Conservation (phyloP, 768 basidiomycete genomes). For the Mycena kentingensis region DNA sequence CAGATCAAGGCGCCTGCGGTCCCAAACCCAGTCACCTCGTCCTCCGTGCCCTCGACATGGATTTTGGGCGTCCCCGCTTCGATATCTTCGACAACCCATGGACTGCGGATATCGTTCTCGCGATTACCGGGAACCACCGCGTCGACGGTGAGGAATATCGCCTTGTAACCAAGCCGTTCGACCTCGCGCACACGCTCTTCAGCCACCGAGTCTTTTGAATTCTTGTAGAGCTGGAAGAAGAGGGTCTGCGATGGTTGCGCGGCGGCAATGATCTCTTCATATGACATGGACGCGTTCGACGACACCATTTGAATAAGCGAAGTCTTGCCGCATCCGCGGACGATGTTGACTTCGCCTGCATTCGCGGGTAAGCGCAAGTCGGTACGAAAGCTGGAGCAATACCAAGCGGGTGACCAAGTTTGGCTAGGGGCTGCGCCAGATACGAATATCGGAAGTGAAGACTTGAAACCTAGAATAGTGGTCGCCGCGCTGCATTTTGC, state of each 20-base stretch:
- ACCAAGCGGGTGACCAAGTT: constrained; percentile 83
- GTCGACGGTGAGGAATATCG: constrained; percentile 91
- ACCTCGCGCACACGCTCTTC: constrained; percentile 71
- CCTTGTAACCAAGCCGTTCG: constrained; percentile 76
- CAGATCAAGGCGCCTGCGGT: constrained; percentile 69
- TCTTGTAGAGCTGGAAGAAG: constrained; percentile 89
- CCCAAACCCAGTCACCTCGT: constrained; percentile 47
- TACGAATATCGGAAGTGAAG: constrained; percentile 80
- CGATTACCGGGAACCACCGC: constrained; percentile 82
- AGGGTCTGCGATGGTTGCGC: constrained; percentile 58
- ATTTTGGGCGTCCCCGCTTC: constrained; percentile 14
- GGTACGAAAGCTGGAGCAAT: constrained; percentile 5
- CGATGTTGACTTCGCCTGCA: constrained; percentile 82
- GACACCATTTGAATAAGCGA: constrained; percentile 87
- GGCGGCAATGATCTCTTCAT: constrained; percentile 59
- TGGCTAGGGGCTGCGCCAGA: constrained; percentile 83
- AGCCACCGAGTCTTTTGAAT: constrained; percentile 65
- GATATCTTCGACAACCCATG: constrained; percentile 41
- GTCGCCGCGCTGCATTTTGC: constrained; percentile 69
- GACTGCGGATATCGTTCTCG: constrained; percentile 69
- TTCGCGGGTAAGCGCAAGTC: neutral
- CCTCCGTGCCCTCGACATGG: constrained; percentile 35
- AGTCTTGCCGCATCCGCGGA: constrained; percentile 61
- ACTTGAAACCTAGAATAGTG: constrained; percentile 68
- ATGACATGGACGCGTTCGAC: constrained; percentile 72